Evolutionary conservation across 768 basidiomycete species (phyloP).

Genomic region (Suillus occidentalis): DNA sequence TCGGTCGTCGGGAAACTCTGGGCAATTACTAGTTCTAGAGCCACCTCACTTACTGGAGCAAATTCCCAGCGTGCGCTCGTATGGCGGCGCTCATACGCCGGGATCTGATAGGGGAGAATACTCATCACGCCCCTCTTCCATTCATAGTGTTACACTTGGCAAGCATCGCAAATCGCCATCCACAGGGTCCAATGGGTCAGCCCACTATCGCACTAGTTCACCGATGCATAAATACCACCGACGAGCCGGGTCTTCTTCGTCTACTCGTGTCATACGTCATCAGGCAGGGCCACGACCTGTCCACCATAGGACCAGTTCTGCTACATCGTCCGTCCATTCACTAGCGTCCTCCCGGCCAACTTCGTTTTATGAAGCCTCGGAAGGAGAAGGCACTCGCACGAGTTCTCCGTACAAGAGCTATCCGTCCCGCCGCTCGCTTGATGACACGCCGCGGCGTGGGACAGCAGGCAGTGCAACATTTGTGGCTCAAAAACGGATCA

Average conservation of each 20-base stretch:
- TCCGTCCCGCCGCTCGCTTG: conserved; percentile 46
- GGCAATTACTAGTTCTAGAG: conserved; percentile 50
- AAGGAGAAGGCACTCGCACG: conserved; percentile 62
- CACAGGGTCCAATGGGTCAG: conserved; percentile 72
- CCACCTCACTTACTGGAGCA: conserved; percentile 49
- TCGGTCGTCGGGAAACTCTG: conserved; percentile 58
- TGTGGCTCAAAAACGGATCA: conserved; percentile 78
- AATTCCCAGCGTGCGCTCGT: conserved; percentile 65
- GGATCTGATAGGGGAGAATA: conserved; percentile 82
- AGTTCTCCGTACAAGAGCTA: conserved; percentile 61
- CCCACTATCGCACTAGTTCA: conserved; percentile 64
- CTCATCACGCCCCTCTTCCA: conserved; percentile 79
- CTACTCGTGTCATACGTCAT: conserved; percentile 77
- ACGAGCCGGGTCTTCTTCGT: conserved; percentile 77
- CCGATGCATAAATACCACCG: conserved; percentile 76
- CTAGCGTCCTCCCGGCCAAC: conserved; percentile 73
- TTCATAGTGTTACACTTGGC: conserved; percentile 71
- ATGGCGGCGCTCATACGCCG: conserved; percentile 82
- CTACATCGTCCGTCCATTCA: conserved; percentile 76
- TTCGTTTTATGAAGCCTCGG: conserved; percentile 75
- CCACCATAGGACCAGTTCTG: conserved; percentile 75
- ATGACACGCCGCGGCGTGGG: conserved; percentile 43
- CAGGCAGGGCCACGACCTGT: conserved; percentile 44
- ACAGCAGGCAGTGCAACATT: conserved; percentile 56
- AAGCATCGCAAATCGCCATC: conserved; percentile 77